Evolutionary conservation across 352 stramenopile genomes (phyloP).

Genomic region (Plasmopara viticola): DNA sequence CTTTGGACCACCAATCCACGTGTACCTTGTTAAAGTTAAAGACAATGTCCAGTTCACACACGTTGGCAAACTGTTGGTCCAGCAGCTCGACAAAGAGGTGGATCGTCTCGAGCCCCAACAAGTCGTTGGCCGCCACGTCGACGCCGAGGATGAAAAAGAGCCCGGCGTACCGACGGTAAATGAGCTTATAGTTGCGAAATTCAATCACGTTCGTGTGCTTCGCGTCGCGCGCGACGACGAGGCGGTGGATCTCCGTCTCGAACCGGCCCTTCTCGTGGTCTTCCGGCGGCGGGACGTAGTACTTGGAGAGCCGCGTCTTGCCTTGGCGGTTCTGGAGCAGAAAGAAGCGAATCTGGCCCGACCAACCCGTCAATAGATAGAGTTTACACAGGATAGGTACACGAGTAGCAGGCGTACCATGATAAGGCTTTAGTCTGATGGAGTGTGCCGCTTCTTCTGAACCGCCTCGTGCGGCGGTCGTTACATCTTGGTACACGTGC

Average conservation of each 20-base stretch:
- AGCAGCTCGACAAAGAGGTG: constrained; percentile 98
- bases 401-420: background rate
- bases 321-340: constrained; percentile 98
- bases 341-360: constrained; percentile 93
- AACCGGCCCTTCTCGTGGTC: constrained; percentile 81
- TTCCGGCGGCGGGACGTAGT: constrained; percentile 88
- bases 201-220: constrained; percentile 96
- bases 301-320: constrained; percentile 99
- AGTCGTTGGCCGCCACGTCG: constrained; percentile 95
- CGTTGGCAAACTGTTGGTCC: constrained; percentile 98
- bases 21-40: constrained; percentile 95
- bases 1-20: too few relatives aligned
- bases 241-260: constrained; percentile 87
- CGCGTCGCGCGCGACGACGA: constrained; percentile 83
- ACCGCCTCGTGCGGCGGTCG: too few relatives aligned
- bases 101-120: constrained; percentile 97
- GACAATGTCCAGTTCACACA: constrained; percentile 97
- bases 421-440: too few relatives aligned
- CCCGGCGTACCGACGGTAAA: constrained; percentile 97
- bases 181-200: constrained; percentile 98
- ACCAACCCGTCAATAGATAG: too few relatives aligned
- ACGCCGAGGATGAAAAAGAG: constrained; percentile 98
- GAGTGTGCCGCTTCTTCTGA: too few relatives aligned
- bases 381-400: constrained; percentile 1
- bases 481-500: too few relatives aligned